Conservation (phyloP, 352 stramenopile species). For the Globisporangium takayamanum region DNA sequence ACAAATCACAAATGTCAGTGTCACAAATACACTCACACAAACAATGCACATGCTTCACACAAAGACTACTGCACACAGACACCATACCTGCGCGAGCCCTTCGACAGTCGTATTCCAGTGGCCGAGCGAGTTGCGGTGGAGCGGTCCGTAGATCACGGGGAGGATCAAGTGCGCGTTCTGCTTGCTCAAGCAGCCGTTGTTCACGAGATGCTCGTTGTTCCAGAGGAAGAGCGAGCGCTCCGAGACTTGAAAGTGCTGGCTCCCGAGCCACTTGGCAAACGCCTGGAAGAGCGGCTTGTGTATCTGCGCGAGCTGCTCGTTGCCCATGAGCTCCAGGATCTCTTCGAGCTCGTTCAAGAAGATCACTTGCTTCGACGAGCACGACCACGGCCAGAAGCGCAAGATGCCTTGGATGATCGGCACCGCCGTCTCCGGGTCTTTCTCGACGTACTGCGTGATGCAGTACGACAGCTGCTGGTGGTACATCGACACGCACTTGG, state of each 20-base stretch:
- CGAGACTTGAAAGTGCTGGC: constrained; percentile 94
- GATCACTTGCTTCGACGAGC: constrained; percentile 92
- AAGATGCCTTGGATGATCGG: constrained; percentile 93
- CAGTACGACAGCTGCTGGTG: constrained; percentile 99
- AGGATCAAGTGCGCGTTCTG: constrained; percentile 92
- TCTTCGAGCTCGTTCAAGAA: constrained; percentile 99
- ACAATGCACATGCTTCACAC: background rate
- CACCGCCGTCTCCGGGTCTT: constrained; percentile 96
- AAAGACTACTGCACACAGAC: constrained; percentile 5
- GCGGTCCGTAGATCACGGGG: constrained; percentile 91
- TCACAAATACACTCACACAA: background rate
- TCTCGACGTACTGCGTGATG: constrained; percentile 99
- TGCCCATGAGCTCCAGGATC: constrained; percentile 94
- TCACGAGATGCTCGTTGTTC: constrained; percentile 98
- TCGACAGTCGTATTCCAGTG: constrained; percentile 98
- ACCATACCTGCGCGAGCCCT: constrained; percentile 78
- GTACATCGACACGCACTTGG: constrained; percentile 95
- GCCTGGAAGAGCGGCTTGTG: constrained; percentile 76
- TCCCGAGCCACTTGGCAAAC: constrained; percentile 88
- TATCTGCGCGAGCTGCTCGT: constrained; percentile 72
- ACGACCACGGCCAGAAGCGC: constrained; percentile 94
- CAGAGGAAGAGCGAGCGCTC: constrained; percentile 97
- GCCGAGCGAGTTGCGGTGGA: constrained; percentile 84
- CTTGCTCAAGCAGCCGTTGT: constrained; percentile 91
- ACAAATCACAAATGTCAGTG: constrained; percentile 2